These are phyloP conservation scores for Tolypocladium ophioglossoides DNA, from an alignment of 2,329 filamentous ascomycete species.

Conservation along the genomic window DNA sequence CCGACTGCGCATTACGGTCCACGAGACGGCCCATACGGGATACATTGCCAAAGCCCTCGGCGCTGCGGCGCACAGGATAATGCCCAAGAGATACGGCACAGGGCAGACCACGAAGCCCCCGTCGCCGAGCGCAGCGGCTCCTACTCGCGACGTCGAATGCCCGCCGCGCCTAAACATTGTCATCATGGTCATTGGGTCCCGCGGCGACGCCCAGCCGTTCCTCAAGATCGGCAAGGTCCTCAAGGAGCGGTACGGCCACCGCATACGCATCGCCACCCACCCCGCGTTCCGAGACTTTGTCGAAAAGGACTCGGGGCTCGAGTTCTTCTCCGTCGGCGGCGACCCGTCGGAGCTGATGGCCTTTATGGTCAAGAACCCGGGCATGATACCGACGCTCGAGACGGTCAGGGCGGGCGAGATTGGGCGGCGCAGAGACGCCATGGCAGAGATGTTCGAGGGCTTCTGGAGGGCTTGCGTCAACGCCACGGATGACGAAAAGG, in stretches of 20 bases:
- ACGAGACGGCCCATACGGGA: slow-evolving; percentile 57
- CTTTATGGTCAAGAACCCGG: slow-evolving; percentile 80
- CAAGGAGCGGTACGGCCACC: slow-evolving; percentile 60
- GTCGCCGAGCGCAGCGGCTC: slow-evolving; percentile 10
- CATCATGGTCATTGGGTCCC: slow-evolving; percentile 72
- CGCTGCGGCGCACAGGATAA: slow-evolving; percentile 39
- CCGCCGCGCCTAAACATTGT: slow-evolving; percentile 62
- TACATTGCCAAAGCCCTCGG: slow-evolving; percentile 67
- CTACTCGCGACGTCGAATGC: slow-evolving; percentile 7
- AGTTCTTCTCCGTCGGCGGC: slow-evolving; percentile 73
- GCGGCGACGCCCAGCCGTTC: slow-evolving; percentile 75
- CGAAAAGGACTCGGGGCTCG: slow-evolving; percentile 58
- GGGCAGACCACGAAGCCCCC: slow-evolving; percentile 9
- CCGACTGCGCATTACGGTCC: slow-evolving; percentile 60
- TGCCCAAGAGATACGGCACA: slow-evolving; percentile 4
- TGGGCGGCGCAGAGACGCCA: slow-evolving; percentile 51
- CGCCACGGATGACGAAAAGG: slow-evolving; percentile 53
- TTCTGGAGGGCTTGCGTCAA: slow-evolving; percentile 75
- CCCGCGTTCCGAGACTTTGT: slow-evolving; percentile 69
- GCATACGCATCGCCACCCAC: slow-evolving; percentile 70
- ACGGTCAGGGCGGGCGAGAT: slow-evolving; percentile 67
- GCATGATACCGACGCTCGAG: slow-evolving; percentile 63
- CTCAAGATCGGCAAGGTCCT: slow-evolving; percentile 63
- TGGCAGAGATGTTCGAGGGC: slow-evolving; percentile 75
- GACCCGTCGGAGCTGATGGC: slow-evolving; percentile 76